Base-by-base conservation (phyloP, 2,329 filamentous ascomycete species). In the Fusarium pseudocircinatum region DNA sequence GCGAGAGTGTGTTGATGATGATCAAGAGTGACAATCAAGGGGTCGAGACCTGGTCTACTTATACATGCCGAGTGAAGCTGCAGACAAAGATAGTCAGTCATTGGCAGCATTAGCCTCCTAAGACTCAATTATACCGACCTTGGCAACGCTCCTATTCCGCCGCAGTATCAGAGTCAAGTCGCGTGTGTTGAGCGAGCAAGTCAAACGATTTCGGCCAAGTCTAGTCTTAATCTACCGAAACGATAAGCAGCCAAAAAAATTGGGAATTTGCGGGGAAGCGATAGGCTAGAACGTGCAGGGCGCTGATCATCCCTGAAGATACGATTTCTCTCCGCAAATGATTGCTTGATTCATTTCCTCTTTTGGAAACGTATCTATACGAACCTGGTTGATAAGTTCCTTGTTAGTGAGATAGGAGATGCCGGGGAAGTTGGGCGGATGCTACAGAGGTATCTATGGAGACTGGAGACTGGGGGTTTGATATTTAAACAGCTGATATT, bases 231-330 rank as follows among this genome's bases (percentile, higher is more conserved):
- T 52, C 56, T 47, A 12, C 56, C 64, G 36, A 30, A 67, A 43
- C 60, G 54, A 69, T 64, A 69, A 65, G 67, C 65, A 58, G 39
- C 54, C 46, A 44, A 47, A 32, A 44, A 40, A 54, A 30, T 16
- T 18, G n/a, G 42, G 34, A 43, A 49, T 68, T 68, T 68, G 65
- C 66, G 67, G 67, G 44, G 67, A 65, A 69, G n/a, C 43, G 43
- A 68, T 54, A 42, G 42, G 34, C 62, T 67, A 62, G 49, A 42
- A 42, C 40, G 34, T 28, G 34, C 63, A 18, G 39, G 30, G 40
- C 36, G 36, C 16, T 66, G 63, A 57, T 58, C 34, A 40, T 59
- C 50, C 62, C 47, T 34, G 47, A 40, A 60, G 46, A 44, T 63
- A 43, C 7, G 30, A 37, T 22, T 53, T 30, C 30, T 39, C 49